Percentiles rank a stretch among this genome's conserved stretches.
phyloP scores from a whole-genome alignment of 768 basidiomycete genomes.

The Xerocomus spinulosus region DNA sequence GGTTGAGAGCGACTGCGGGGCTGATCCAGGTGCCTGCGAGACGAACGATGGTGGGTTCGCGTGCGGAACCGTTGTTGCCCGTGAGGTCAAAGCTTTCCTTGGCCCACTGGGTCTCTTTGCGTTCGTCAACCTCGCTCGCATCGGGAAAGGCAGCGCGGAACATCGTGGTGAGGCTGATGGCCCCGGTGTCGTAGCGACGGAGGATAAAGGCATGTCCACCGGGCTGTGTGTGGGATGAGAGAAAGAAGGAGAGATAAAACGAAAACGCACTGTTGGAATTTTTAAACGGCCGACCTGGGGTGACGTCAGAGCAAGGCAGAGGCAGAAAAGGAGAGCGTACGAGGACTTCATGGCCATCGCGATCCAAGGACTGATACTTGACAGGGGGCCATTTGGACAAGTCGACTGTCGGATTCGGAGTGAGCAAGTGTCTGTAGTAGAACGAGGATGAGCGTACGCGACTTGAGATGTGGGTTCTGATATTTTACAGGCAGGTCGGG shows the following conservation, averaged over 20 bases:
- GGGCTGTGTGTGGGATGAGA: conserved; percentile 41
- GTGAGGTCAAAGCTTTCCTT: conserved; percentile 70
- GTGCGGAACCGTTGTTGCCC: conserved; percentile 71
- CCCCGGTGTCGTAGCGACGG: conserved; percentile 88
- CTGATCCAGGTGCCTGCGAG: conserved; percentile 90
- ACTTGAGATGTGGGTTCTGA: conserved; percentile 48
- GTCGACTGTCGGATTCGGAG: conserved; percentile 29
- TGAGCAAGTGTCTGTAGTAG: neutral
- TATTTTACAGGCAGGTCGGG: conserved; percentile 49
- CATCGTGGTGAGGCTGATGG: conserved; percentile 92
- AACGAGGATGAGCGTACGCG: conserved; percentile 31
- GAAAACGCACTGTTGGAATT: conserved; percentile 70
- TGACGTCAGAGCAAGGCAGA: conserved; percentile 19
- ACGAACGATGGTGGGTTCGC: conserved; percentile 56
- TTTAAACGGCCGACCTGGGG: conserved; percentile 83
- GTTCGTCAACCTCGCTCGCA: conserved; percentile 73
- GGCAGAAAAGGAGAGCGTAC: conserved; percentile 37
- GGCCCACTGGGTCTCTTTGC: conserved; percentile 77
- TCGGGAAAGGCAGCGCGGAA: conserved; percentile 91
- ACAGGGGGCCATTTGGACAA: conserved; percentile 57
- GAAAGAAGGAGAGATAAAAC: conserved; percentile 4
- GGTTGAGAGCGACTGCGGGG: conserved; percentile 53
- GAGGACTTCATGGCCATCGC: conserved; percentile 83
- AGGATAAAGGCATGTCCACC: conserved; percentile 89
- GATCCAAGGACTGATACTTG: conserved; percentile 88